Evolutionary conservation across 345 rosid species (phyloP).

Genomic region (Gossypium herbaceum): DNA sequence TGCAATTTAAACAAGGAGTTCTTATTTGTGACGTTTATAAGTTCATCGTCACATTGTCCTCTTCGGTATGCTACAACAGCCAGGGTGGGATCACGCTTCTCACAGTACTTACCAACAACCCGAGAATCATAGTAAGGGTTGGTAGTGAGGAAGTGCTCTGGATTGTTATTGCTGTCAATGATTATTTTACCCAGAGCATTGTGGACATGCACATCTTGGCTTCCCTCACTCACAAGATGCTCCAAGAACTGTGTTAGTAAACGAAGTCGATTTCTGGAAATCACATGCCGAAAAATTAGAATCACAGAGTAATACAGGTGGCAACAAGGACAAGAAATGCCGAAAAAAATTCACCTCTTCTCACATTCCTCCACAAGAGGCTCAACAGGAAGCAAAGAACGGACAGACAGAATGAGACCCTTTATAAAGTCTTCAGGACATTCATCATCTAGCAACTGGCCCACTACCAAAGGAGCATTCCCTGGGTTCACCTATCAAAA

Average conservation of each 20-base stretch:
- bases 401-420: constrained; percentile 91
- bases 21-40: constrained; percentile 92
- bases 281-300: constrained; percentile 25
- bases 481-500: constrained; percentile 87
- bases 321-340: constrained; percentile 13
- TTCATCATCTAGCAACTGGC: constrained; percentile 88
- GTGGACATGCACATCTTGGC: constrained; percentile 98
- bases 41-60: constrained; percentile 98
- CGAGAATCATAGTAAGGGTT: constrained; percentile 96
- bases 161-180: constrained; percentile 97
- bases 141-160: constrained; percentile 97
- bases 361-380: constrained; percentile 84
- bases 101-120: constrained; percentile 98
- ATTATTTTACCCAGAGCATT: constrained; percentile 99
- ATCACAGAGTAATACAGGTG: not conserved
- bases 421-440: constrained; percentile 98
- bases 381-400: constrained; percentile 77
- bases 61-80: constrained; percentile 97
- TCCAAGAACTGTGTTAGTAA: constrained; percentile 98
- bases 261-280: constrained; percentile 92
- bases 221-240: constrained; percentile 99
- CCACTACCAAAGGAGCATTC: constrained; percentile 94
- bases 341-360: constrained; percentile 48
- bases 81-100: constrained; percentile 98
- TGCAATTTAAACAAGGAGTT: constrained; percentile 93